These are phyloP conservation scores for Eimeria brunetti DNA, from an alignment of 169 alveolate genomes.

Conservation along the genomic window DNA sequence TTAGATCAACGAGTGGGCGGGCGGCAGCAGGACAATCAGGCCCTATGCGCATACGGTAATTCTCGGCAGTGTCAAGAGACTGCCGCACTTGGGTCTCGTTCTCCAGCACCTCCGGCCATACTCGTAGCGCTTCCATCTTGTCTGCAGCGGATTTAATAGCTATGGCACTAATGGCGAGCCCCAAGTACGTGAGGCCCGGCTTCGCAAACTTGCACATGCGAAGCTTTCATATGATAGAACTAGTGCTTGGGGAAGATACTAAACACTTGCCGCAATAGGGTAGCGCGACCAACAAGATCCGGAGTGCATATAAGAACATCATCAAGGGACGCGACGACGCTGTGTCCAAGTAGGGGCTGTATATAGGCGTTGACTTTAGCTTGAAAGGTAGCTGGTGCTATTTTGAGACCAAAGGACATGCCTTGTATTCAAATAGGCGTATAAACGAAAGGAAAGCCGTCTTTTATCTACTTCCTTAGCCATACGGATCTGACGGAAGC, in stretches of 20 bases:
- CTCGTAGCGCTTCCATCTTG: no score
- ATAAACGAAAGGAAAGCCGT: neutral
- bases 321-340: neutral
- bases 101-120: no score
- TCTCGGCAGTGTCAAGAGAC: neutral
- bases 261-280: neutral
- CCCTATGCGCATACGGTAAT: neutral
- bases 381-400: no score
- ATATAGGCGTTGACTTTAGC: no score
- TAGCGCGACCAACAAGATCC: neutral
- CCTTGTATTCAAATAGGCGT: neutral
- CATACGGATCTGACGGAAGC: neutral
- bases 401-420: neutral
- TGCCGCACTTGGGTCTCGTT: no score
- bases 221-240: neutral
- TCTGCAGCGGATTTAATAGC: no score
- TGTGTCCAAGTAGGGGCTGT: neutral
- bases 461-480: neutral
- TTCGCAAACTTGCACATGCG: neutral
- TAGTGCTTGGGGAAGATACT: neutral
- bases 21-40: neutral
- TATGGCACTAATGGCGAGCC: no score
- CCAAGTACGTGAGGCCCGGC: no score
- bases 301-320: neutral
- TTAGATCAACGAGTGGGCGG: neutral